Evolutionary conservation across 2,329 filamentous ascomycete genomes (phyloP).

Genomic region (Ceratocystis destructans): DNA sequence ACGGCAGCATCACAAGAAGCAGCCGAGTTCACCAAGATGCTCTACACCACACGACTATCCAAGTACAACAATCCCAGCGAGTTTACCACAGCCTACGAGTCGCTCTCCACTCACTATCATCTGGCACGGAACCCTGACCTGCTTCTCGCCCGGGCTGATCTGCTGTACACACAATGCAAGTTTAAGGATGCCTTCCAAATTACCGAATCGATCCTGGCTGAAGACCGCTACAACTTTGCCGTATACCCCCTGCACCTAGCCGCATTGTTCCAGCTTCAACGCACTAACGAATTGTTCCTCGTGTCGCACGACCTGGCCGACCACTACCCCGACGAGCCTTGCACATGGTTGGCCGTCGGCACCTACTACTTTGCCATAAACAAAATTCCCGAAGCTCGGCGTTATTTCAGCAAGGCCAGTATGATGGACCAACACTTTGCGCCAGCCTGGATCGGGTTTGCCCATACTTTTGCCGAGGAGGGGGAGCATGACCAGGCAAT

Average conservation of each 20-base stretch:
- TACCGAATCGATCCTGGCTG: constrained; percentile 67
- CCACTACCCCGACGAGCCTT: constrained; percentile 77
- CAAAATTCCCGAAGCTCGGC: constrained; percentile 81
- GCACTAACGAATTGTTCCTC: constrained; percentile 80
- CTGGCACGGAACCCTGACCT: constrained; percentile 78
- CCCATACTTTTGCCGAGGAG: constrained; percentile 93
- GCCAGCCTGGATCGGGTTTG: constrained; percentile 96
- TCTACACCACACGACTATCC: constrained; percentile 88
- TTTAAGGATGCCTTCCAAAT: constrained; percentile 77
- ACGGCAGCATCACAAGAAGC: constrained; percentile 65
- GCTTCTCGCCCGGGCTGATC: constrained; percentile 74
- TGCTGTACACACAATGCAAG: constrained; percentile 86
- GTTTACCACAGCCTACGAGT: constrained; percentile 76
- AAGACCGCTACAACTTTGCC: constrained; percentile 77
- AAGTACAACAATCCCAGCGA: constrained; percentile 83
- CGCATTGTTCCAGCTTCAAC: constrained; percentile 72
- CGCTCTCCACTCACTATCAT: constrained; percentile 84
- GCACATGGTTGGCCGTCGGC: constrained; percentile 86
- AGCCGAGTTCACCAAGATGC: constrained; percentile 84
- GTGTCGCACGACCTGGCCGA: constrained; percentile 88
- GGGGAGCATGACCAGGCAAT: constrained; percentile 98
- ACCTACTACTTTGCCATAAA: constrained; percentile 85
- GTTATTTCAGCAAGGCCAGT: constrained; percentile 94
- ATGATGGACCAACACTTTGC: constrained; percentile 97
- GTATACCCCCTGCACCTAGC: constrained; percentile 86